phyloP scores from a whole-genome alignment of 1,284 basidiomycete genomes.

The Mrakiaceae sp. region DNA sequence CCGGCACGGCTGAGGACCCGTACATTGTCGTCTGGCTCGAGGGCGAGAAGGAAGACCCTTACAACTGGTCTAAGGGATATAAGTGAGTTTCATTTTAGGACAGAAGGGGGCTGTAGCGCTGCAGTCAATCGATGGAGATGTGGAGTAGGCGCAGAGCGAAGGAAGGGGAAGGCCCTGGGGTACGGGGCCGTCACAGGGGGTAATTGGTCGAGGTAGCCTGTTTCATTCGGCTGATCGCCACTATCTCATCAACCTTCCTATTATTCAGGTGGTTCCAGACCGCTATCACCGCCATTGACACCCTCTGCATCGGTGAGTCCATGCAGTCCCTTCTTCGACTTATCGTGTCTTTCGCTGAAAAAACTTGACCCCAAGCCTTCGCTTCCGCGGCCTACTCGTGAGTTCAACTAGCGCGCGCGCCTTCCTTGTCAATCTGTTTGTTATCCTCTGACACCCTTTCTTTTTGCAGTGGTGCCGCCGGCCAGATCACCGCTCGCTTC shows the following conservation, averaged over 20 bases:
- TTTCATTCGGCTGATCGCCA: neutral
- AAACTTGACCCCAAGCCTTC: conserved; percentile 9
- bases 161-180: neutral
- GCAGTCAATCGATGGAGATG: too few species aligned
- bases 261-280: conserved; percentile 23
- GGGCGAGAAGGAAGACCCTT: conserved; percentile 50
- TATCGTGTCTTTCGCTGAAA: neutral
- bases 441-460: conserved; percentile 34
- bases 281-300: conserved; percentile 35
- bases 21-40: conserved; percentile 48
- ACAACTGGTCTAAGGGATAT: conserved; percentile 47
- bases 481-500: conserved; percentile 41
- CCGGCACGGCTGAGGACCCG: conserved; percentile 43
- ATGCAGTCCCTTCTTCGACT: neutral
- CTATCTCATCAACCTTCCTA: neutral
- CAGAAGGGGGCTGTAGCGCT: too few species aligned
- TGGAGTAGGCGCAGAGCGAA: neutral
- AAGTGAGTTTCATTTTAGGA: conserved; percentile 32
- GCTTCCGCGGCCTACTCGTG: conserved; percentile 20
- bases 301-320: conserved; percentile 52
- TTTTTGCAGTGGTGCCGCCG: conserved; percentile 38
- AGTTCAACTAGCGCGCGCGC: neutral
- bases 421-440: neutral
- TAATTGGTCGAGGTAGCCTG: conserved; percentile 26
- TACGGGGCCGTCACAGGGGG: neutral